phyloP scores from a whole-genome alignment of 1,284 basidiomycete genomes.

The Apiotrichum akiyoshidainum region DNA sequence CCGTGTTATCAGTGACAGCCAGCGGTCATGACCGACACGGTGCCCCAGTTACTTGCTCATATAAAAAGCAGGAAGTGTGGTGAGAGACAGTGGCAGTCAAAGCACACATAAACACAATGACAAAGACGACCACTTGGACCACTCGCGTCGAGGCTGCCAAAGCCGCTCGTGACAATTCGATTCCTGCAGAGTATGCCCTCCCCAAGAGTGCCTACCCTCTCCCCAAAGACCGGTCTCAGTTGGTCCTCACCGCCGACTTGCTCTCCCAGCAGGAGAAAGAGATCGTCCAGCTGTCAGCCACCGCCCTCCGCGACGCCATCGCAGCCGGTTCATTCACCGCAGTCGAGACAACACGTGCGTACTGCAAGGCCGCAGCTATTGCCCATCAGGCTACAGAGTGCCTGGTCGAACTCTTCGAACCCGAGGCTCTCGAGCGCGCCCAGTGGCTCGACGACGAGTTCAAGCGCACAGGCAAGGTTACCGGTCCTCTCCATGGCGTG shows the following conservation, averaged over 20 bases:
- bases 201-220: background rate
- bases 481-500: constrained; percentile 63
- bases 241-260: background rate
- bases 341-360: constrained; percentile 34
- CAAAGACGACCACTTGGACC: too few species aligned
- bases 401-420: constrained; percentile 66
- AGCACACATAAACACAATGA: too few species aligned
- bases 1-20: too few species aligned
- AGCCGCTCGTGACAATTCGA: too few species aligned
- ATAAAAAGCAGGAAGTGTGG: too few species aligned
- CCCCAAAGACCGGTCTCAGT: background rate
- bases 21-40: too few species aligned
- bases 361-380: constrained; percentile 24
- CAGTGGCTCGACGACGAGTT: constrained; percentile 60
- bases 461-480: constrained; percentile 52
- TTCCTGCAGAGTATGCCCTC: too few species aligned
- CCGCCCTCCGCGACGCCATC: constrained; percentile 37
- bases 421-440: constrained; percentile 60
- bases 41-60: too few species aligned
- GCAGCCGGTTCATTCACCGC: constrained; percentile 28
- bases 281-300: constrained; percentile 35
- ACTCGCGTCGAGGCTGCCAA: too few species aligned
- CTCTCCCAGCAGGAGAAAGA: constrained; percentile 21
- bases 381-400: constrained; percentile 58
- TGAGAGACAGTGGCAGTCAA: too few species aligned